Percentiles rank a stretch among this genome's conserved stretches.
Evolutionary conservation across 176 grass and related monocot genomes (phyloP).

Genomic region (Pontederia paniculata): DNA sequence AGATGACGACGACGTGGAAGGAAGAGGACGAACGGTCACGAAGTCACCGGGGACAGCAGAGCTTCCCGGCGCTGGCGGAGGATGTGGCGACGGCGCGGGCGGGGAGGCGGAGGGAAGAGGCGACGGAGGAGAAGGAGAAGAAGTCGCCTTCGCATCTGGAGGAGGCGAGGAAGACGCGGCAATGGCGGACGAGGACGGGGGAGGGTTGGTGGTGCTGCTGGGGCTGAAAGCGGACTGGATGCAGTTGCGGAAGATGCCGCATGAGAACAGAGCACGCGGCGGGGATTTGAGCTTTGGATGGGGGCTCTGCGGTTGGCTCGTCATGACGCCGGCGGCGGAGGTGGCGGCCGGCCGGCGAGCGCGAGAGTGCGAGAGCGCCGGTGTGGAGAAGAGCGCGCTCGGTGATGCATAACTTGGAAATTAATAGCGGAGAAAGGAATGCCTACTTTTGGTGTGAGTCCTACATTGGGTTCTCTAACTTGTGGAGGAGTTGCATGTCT

Average conservation of each 20-base stretch:
- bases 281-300: conserved; percentile 49
- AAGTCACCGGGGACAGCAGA: not conserved
- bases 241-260: conserved; percentile 78
- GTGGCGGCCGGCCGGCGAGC: no score
- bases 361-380: no score
- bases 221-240: conserved; percentile 56
- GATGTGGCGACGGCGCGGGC: not conserved
- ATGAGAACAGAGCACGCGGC: conserved; percentile 62
- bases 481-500: no score
- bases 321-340: no score
- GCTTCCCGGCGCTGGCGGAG: conserved; percentile 13
- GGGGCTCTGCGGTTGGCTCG: not conserved
- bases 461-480: no score
- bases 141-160: not conserved
- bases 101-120: conserved; percentile 2
- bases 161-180: conserved; percentile 12
- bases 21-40: not conserved
- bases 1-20: conserved; percentile 33
- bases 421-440: no score
- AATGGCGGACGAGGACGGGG: not conserved
- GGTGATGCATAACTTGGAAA: no score
- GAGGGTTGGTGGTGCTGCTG: not conserved
- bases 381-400: no score
- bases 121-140: not conserved
- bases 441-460: no score